Percentiles rank a stretch among this genome's conserved stretches.
Conservation (phyloP, 2,329 filamentous ascomycete species). For the Monosporascus sp. region DNA sequence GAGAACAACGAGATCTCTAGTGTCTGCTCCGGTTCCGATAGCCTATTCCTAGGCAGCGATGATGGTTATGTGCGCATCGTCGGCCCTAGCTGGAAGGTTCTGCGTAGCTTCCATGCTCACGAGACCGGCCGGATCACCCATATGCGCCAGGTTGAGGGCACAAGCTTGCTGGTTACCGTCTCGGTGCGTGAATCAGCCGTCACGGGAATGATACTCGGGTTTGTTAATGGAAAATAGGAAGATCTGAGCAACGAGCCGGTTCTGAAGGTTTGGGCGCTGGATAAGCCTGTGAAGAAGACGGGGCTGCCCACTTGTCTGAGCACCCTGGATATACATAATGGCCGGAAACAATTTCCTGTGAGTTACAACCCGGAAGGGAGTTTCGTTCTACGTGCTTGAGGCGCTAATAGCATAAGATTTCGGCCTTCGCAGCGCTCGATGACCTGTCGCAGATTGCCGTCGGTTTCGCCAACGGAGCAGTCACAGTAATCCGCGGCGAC, state of each 20-base stretch:
- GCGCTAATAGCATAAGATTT: conserved; percentile 51
- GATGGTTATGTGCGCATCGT: conserved; percentile 86
- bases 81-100: conserved; percentile 78
- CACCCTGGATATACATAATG: conserved; percentile 81
- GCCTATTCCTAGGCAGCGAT: conserved; percentile 79
- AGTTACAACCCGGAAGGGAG: conserved; percentile 18
- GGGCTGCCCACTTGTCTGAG: conserved; percentile 83
- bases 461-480: conserved; percentile 91
- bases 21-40: conserved; percentile 81
- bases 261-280: conserved; percentile 95
- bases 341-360: conserved; percentile 86
- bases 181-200: conserved; percentile 39
- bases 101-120: conserved; percentile 82
- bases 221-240: conserved; percentile 50
- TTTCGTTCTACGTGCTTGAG: background rate
- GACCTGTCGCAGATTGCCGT: conserved; percentile 91
- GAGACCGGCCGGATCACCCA: conserved; percentile 77
- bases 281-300: conserved; percentile 91
- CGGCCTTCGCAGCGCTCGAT: conserved; percentile 79
- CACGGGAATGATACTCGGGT: background rate
- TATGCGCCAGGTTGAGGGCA: conserved; percentile 87
- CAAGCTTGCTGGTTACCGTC: conserved; percentile 77
- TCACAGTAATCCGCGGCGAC: conserved; percentile 89
- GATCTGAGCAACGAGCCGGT: conserved; percentile 83
- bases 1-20: conserved; percentile 78